These are phyloP conservation scores for Castanospermum australe DNA, from an alignment of 306 rosid genomes.

Conservation along the genomic window DNA sequence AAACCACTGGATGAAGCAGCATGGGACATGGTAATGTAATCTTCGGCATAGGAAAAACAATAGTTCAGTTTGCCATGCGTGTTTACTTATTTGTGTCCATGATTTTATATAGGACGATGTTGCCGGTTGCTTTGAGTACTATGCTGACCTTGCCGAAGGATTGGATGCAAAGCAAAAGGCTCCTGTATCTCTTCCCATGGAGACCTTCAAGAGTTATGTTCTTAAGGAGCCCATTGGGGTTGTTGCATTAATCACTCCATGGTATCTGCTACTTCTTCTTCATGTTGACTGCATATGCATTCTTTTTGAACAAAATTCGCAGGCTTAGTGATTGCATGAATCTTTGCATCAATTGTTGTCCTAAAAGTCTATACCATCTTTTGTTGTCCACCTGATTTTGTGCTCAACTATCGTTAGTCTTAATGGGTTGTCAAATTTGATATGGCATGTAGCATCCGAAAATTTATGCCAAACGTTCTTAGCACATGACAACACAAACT, in stretches of 20 bases:
- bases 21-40: constrained; percentile 78
- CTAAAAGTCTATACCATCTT: background rate
- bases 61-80: background rate
- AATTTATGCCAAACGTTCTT: background rate
- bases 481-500: background rate
- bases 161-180: constrained; percentile 80
- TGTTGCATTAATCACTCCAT: constrained; percentile 89
- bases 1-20: constrained; percentile 93
- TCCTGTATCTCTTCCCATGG: constrained; percentile 86
- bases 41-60: background rate
- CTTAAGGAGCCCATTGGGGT: constrained; percentile 93
- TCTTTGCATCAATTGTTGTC: background rate
- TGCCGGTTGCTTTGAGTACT: constrained; percentile 94
- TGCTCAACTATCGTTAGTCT: background rate
- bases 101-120: constrained; percentile 78
- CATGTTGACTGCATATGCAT: background rate
- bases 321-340: background rate
- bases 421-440: background rate
- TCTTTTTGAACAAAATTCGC: background rate
- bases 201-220: constrained; percentile 63
- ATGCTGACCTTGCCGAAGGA: constrained; percentile 95
- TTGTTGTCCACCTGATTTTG: background rate
- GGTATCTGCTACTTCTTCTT: constrained; percentile 46
- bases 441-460: background rate
- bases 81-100: background rate